Conservation (phyloP, 495 filamentous ascomycete genomes). For the Penicillium cataractarum region DNA sequence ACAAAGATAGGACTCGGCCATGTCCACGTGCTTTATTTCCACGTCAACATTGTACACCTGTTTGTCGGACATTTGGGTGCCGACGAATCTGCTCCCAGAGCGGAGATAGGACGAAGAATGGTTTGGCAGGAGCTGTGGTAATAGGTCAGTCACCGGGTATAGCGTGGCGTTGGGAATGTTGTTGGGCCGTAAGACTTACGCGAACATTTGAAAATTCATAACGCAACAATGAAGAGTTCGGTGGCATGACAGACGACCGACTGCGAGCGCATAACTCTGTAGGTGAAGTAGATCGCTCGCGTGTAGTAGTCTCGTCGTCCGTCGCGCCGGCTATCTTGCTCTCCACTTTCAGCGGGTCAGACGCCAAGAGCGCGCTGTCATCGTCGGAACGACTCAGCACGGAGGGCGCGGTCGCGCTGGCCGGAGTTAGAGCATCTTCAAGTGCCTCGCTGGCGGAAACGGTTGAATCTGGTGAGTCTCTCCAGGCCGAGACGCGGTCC, state of each 20-base stretch:
- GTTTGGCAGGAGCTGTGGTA: conserved; percentile 47
- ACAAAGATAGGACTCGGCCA: conserved; percentile 92
- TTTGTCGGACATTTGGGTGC: conserved; percentile 88
- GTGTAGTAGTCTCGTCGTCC: conserved; percentile 40
- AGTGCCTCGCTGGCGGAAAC: conserved; percentile 28
- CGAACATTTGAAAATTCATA: conserved; percentile 70
- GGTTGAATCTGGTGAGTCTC: conserved; percentile 37
- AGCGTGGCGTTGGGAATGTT: conserved; percentile 5
- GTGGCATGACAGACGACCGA: conserved; percentile 34
- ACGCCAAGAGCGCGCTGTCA: conserved; percentile 33
- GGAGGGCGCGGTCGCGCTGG: conserved; percentile 32
- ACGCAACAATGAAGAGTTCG: conserved; percentile 54
- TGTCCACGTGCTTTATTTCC: conserved; percentile 94
- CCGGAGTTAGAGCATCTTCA: conserved; percentile 37
- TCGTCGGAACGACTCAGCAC: conserved; percentile 39
- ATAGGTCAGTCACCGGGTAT: conserved; percentile 15
- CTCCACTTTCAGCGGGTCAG: conserved; percentile 36
- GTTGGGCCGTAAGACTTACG: conserved; percentile 45
- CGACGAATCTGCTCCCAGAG: conserved; percentile 84
- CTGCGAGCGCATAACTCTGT: conserved; percentile 34
- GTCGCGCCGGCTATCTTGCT: conserved; percentile 31
- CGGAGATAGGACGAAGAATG: conserved; percentile 81
- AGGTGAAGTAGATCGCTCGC: conserved; percentile 40
- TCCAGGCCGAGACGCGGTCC: conserved; percentile 47
- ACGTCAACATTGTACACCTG: conserved; percentile 95